A percentile compares a stretch with the other conserved stretches of the same genome.
These are phyloP conservation scores for Podila epicladia DNA, from an alignment of 192 early-diverging fungal genomes.

Conservation along the genomic window DNA sequence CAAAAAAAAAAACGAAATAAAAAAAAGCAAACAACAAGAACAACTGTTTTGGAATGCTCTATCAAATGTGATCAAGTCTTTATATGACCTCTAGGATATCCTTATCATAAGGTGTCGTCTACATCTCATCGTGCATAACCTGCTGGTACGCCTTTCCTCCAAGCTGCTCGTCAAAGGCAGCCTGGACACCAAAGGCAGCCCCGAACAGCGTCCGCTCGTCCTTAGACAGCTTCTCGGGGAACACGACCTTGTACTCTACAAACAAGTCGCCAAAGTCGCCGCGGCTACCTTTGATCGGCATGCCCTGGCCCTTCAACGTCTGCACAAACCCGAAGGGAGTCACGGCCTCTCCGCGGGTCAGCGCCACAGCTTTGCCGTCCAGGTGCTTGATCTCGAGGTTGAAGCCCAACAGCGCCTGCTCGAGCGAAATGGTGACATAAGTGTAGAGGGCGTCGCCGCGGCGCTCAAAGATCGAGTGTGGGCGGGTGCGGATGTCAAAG, in stretches of 20 bases:
- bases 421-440: slow-evolving; percentile 79
- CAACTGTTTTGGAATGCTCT: no score
- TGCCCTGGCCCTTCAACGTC: slow-evolving; percentile 83
- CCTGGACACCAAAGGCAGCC: slow-evolving; percentile 21
- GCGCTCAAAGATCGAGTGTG: slow-evolving; percentile 80
- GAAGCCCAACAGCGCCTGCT: slow-evolving; percentile 86
- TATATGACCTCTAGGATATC: no score
- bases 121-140: slow-evolving; percentile 47
- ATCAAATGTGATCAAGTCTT: no score
- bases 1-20: no score
- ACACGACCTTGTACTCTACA: slow-evolving; percentile 87
- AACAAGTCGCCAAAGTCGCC: slow-evolving; percentile 81
- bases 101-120: neutral
- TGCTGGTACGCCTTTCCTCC: slow-evolving; percentile 15
- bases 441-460: slow-evolving; percentile 81
- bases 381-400: slow-evolving; percentile 77
- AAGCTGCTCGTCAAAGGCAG: slow-evolving; percentile 22
- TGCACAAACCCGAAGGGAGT: slow-evolving; percentile 83
- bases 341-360: slow-evolving; percentile 62
- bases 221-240: slow-evolving; percentile 64
- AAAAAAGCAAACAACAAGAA: no score
- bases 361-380: slow-evolving; percentile 77
- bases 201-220: slow-evolving; percentile 23
- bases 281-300: slow-evolving; percentile 76
- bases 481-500: slow-evolving; percentile 75